Conservation (phyloP, 2,329 filamentous ascomycete species). For the Exophiala sideris region DNA sequence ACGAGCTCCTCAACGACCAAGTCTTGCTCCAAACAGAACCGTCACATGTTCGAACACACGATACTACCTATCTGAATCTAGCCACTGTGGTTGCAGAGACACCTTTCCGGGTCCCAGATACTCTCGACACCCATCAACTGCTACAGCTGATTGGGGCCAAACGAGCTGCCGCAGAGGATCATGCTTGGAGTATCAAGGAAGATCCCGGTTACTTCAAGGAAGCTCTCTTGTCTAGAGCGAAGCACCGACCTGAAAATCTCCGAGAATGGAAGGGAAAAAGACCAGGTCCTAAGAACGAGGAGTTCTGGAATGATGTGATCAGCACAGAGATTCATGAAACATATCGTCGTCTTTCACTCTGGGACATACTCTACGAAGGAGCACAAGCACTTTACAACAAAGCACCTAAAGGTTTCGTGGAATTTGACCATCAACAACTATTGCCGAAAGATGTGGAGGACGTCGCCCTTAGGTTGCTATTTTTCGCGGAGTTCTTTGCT, state of each 20-base stretch:
- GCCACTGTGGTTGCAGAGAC: slow-evolving; percentile 46
- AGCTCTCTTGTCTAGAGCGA: slow-evolving; percentile 40
- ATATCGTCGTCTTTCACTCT: slow-evolving; percentile 38
- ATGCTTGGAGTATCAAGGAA: slow-evolving; percentile 55
- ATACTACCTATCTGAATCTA: slow-evolving; percentile 38
- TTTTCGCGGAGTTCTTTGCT: too few species aligned
- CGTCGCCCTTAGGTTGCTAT: too few species aligned
- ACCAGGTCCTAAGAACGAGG: slow-evolving; percentile 11
- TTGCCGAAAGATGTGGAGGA: too few species aligned
- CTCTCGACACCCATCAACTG: slow-evolving; percentile 47
- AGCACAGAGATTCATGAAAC: slow-evolving; percentile 34
- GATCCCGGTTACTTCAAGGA: slow-evolving; percentile 58
- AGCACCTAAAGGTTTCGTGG: too few species aligned
- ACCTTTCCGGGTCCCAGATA: slow-evolving; percentile 51
- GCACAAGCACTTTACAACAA: not conserved
- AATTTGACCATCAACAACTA: too few species aligned
- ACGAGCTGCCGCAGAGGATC: slow-evolving; percentile 48
- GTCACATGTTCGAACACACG: slow-evolving; percentile 29
- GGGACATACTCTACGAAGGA: slow-evolving; percentile 36
- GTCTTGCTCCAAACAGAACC: slow-evolving; percentile 42
- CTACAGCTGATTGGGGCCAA: slow-evolving; percentile 45
- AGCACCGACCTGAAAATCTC: slow-evolving; percentile 49
- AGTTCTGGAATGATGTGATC: slow-evolving; percentile 44
- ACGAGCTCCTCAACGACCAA: slow-evolving; percentile 30
- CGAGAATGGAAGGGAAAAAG: slow-evolving; percentile 37